Evolutionary conservation across 768 basidiomycete species (phyloP).

Genomic region (Suillus spraguei): DNA sequence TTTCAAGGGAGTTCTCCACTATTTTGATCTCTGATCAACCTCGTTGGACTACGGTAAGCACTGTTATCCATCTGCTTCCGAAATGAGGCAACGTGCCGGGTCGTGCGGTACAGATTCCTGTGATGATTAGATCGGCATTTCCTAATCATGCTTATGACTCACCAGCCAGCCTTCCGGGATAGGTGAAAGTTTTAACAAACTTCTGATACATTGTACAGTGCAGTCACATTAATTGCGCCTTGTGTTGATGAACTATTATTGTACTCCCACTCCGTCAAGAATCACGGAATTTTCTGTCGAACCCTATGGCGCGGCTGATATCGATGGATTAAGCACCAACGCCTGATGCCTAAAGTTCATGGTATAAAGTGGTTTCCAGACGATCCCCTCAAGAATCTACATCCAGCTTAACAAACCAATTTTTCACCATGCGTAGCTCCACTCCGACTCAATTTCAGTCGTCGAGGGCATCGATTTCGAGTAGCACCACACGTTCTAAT

Average conservation of each 20-base stretch:
- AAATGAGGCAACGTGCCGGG: constrained; percentile 6
- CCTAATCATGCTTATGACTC: constrained; percentile 2
- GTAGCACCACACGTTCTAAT: neutral
- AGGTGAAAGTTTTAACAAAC: neutral
- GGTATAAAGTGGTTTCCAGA: constrained; percentile 8
- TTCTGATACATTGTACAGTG: neutral
- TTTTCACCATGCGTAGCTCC: constrained; percentile 3
- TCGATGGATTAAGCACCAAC: constrained; percentile 8
- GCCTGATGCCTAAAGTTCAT: neutral
- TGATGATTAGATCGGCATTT: neutral
- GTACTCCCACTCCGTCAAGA: neutral
- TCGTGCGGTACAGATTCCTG: neutral
- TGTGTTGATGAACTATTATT: constrained; percentile 1
- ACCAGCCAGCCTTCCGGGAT: constrained; percentile 1
- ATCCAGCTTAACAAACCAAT: constrained; percentile 1
- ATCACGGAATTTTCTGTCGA: neutral
- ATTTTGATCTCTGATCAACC: neutral
- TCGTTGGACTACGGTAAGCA: neutral
- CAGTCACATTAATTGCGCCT: neutral
- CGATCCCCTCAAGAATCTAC: no score
- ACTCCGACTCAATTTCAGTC: constrained; percentile 1
- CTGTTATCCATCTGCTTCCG: constrained; percentile 7
- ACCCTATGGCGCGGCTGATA: neutral
- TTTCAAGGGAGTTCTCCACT: neutral
- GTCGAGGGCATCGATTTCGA: neutral